Conservation (phyloP, 805 yeast genomes). For the Suhomyces canberraensis region DNA sequence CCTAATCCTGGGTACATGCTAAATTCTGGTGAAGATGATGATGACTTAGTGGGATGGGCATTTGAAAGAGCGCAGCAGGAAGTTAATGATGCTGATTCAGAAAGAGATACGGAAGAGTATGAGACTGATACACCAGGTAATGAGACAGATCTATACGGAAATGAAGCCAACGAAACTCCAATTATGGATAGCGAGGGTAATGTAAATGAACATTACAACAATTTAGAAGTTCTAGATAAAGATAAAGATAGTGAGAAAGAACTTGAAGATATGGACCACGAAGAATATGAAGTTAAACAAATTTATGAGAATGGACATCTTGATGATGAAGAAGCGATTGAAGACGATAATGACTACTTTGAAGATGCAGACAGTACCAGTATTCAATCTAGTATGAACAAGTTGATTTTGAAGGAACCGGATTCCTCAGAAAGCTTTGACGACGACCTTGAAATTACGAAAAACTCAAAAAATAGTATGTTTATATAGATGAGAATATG, state of each 20-base stretch:
- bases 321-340: slow-evolving; percentile 7
- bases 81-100: not conserved
- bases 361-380: not conserved
- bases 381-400: not conserved
- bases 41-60: slow-evolving; percentile 8
- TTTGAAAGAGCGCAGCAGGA: not conserved
- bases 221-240: not conserved
- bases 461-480: too few species aligned
- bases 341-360: not conserved
- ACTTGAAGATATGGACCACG: not conserved
- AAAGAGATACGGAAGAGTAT: not conserved
- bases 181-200: not conserved
- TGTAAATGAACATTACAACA: not conserved
- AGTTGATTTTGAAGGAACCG: not conserved
- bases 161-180: too few species aligned
- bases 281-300: slow-evolving; percentile 1
- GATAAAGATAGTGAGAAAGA: not conserved
- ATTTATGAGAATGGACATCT: too few species aligned
- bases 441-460: too few species aligned
- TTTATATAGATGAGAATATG: too few species aligned
- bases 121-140: too few species aligned
- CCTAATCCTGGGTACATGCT: not conserved
- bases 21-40: slow-evolving; percentile 11
- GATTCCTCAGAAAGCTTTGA: too few species aligned
- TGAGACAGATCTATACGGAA: too few species aligned